Base-by-base conservation (phyloP, 805 yeast genomes). In the Cyberlindnera nakhonratchasimensis region DNA sequence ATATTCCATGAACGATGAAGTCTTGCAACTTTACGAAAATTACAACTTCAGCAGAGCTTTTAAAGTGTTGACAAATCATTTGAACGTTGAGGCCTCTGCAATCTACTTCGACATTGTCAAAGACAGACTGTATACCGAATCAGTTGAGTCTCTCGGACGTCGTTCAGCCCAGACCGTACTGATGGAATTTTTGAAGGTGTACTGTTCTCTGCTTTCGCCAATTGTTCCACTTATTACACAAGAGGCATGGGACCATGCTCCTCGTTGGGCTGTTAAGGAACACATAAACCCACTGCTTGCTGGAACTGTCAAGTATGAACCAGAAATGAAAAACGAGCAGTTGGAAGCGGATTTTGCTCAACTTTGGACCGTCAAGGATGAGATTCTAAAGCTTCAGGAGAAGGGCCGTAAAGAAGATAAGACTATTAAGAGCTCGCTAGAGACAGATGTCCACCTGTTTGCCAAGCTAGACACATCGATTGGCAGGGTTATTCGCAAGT, bases 51-150 rank as follows among this genome's bases (percentile, higher is more conserved):
- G 86, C 40, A 74, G 77, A 48, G 84, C 85, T 7, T 72, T 88
- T 22, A 82, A 82, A 45, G 75, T 74, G 6, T 54, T 89, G 10
- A 82, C 83, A 51, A 74, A 76, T 42, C 89, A 87, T 57, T 72
- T 89, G 71, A 87, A 83, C 55, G 73, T 77, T 18, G 81, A 79
- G 17, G 70, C 90, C 42, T 88, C 96, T 17, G 78, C 97, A 0
- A 68, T 82, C 23, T 93, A 91, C 63, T 89, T 93, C 62, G 96
- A 88, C 56, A 73, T 86, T 22, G 77, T 84, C 29, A 93, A 93
- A 57, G 98, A 93, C 57, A 69, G 84, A 37, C 69, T 93, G 14
- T 93, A 93, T 60, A 84, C 96, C 0, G 93, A 86, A 47, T 48
- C 61, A 0, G 38, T 53, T 1, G 61, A 63, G 22, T 75, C 83